Evolutionary conservation across 441 rosid species (phyloP).

Genomic region (Arabidopsis lyrata): DNA sequence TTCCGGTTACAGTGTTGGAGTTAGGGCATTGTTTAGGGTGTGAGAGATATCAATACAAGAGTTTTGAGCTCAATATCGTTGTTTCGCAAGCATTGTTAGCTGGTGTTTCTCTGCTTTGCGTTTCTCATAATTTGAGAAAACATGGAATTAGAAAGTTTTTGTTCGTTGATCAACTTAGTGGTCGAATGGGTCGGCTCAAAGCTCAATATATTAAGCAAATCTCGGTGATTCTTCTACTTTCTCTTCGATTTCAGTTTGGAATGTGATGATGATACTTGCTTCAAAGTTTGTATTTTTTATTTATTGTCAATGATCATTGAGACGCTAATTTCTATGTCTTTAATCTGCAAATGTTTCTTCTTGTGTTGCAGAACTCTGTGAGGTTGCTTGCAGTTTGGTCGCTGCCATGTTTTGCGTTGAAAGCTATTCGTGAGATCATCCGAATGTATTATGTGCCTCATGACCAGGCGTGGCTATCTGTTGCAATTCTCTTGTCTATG

Average conservation of each 20-base stretch:
- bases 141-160: conserved; percentile 76
- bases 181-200: conserved; percentile 60
- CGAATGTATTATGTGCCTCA: conserved; percentile 57
- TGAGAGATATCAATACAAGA: conserved; percentile 60
- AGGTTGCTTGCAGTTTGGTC: conserved; percentile 73
- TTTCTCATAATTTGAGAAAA: conserved; percentile 80
- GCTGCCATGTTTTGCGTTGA: conserved; percentile 75
- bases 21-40: conserved; percentile 61
- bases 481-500: conserved; percentile 55
- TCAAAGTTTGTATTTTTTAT: background rate
- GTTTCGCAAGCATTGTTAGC: conserved; percentile 73
- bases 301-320: too few species aligned
- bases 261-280: background rate
- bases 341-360: background rate
- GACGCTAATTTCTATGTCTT: too few species aligned
- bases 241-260: background rate
- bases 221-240: background rate
- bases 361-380: conserved; percentile 61
- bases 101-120: conserved; percentile 75
- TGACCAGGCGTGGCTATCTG: conserved; percentile 82
- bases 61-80: conserved; percentile 71
- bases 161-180: conserved; percentile 77
- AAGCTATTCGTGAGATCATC: conserved; percentile 69
- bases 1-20: conserved; percentile 69
- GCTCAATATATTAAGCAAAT: conserved; percentile 63